These are phyloP conservation scores for Rhodocollybia butyracea DNA, from an alignment of 768 basidiomycete genomes.

Conservation along the genomic window DNA sequence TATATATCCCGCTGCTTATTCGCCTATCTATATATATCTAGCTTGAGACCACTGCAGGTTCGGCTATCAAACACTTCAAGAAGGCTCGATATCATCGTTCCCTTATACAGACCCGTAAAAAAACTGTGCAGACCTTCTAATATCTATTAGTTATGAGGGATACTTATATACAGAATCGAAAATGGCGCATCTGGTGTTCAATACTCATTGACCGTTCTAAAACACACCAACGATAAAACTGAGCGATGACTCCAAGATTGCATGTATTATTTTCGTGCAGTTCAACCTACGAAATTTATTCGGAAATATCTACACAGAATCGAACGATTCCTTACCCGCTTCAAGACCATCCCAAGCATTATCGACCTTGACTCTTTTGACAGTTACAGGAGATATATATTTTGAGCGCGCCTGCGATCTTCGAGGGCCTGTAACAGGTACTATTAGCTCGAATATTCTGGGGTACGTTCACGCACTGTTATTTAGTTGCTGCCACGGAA, in stretches of 20 bases:
- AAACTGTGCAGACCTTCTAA: constrained; percentile 81
- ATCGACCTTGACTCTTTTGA: constrained; percentile 92
- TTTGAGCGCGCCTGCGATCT: constrained; percentile 84
- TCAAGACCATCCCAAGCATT: constrained; percentile 91
- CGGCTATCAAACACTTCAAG: constrained; percentile 91
- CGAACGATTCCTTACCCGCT: constrained; percentile 87
- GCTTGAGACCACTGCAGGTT: constrained; percentile 80
- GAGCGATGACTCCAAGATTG: constrained; percentile 96
- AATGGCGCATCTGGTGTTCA: constrained; percentile 89
- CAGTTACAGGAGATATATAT: constrained; percentile 87
- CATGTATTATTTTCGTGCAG: constrained; percentile 25
- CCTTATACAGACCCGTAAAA: constrained; percentile 93
- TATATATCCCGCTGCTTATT: not conserved
- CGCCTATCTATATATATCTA: constrained; percentile 13
- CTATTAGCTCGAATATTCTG: not conserved
- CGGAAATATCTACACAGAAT: constrained; percentile 43
- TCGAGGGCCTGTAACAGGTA: constrained; percentile 84
- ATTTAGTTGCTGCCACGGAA: constrained; percentile 73
- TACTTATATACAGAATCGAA: constrained; percentile 77
- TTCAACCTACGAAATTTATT: not conserved
- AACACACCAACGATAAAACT: constrained; percentile 95
- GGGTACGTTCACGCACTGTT: too few relatives aligned
- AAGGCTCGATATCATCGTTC: constrained; percentile 94
- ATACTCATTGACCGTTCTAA: constrained; percentile 75
- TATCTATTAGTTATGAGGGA: constrained; percentile 93